Conservation (phyloP, 805 yeast genomes). For the Starmerella asiatica region DNA sequence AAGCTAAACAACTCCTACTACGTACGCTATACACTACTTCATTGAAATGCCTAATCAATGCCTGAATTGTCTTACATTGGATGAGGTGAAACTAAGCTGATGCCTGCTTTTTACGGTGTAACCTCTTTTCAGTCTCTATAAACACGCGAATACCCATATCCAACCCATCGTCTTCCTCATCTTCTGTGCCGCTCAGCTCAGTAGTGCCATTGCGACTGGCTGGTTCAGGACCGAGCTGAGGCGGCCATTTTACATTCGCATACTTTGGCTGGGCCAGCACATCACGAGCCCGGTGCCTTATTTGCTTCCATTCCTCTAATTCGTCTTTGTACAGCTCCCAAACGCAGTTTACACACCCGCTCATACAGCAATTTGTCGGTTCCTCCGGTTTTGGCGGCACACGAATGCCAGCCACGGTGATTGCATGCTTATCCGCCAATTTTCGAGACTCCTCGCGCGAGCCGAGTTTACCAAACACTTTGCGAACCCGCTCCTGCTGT, state of each 20-base stretch:
- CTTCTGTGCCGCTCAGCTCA: slow-evolving; percentile 29
- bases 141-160: slow-evolving; percentile 70
- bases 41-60: too few relatives aligned
- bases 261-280: slow-evolving; percentile 22
- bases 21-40: too few relatives aligned
- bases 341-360: slow-evolving; percentile 92
- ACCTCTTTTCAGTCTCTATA: slow-evolving; percentile 63
- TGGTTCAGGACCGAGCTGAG: slow-evolving; percentile 41
- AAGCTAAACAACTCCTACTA: too few relatives aligned
- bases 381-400: slow-evolving; percentile 79
- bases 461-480: slow-evolving; percentile 28
- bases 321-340: slow-evolving; percentile 92
- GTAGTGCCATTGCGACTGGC: slow-evolving; percentile 25
- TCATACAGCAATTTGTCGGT: slow-evolving; percentile 95
- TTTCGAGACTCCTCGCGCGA: slow-evolving; percentile 23
- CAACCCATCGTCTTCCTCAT: slow-evolving; percentile 37
- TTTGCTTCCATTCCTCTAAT: slow-evolving; percentile 61
- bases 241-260: slow-evolving; percentile 45
- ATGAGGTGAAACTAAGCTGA: not conserved
- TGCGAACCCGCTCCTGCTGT: slow-evolving; percentile 18
- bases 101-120: slow-evolving; percentile 27
- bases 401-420: slow-evolving; percentile 45
- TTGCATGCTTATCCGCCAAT: slow-evolving; percentile 26
- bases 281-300: slow-evolving; percentile 41
- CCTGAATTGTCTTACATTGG: not conserved